Evolutionary conservation across 768 basidiomycete genomes (phyloP), one percentile per base, ranked within the genome.

Genomic region (Leccinum ochraceum): DNA sequence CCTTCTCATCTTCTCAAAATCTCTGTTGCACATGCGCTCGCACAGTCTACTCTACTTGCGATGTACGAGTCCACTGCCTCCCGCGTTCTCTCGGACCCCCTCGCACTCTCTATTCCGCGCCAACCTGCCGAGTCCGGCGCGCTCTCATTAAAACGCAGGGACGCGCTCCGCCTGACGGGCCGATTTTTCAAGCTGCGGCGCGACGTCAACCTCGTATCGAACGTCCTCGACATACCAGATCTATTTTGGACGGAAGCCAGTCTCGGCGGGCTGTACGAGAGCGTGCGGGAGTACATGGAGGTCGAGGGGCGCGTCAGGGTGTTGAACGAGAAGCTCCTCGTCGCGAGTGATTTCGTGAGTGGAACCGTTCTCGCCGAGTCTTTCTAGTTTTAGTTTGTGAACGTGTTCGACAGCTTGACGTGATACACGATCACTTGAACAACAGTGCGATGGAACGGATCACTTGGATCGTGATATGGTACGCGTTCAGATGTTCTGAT

Each of bases 211-310:
- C 78, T 98, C 1, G 92, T 95, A 10, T 92, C 90, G 24, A 96
- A 95, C 68, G 93, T 98, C 32, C 81, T 98, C 2, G 95, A 98
- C 69, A 89, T 93, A 6, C 95, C 95, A 1, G 94, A 95, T 69
- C 76, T 98, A 51, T 98, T 98, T 74, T 97, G 95, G 95, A 88
- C 86, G 55, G 95, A 96, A 70, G 94, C 94, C 11, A 94, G 90
- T 64, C 76, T 96, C 66, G 90, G 90, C 67, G 89, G 86, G 30
- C 74, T 98, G 37, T 98, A 98, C 69, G 92, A 94, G 65, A 94
- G 94, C 0, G 94, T 95, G 52, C 80, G 94, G 59, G 95, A 95
- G 66, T 98, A 98, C 69, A 93, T 97, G 83, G 95, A 98, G 74
- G 94, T 97, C 56, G 86, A 84, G 37, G 85, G 81, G 4, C 75